These are phyloP conservation scores for Zymoseptoria tritici DNA, from an alignment of 2,329 filamentous ascomycete species.

Conservation along the genomic window DNA sequence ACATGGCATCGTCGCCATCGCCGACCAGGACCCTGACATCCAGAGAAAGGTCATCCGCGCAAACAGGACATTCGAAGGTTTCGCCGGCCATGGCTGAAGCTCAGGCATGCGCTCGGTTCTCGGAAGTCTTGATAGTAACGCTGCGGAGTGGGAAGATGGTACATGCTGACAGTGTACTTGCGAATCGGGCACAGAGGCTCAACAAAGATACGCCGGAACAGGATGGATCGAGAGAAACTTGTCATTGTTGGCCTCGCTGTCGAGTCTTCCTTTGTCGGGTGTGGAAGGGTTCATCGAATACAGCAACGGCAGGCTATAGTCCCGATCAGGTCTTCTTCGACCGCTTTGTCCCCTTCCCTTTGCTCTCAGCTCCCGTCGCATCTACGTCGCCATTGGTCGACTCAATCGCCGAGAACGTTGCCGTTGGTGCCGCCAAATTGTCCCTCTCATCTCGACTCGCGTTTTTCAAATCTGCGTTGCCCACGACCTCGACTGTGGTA, in stretches of 20 bases:
- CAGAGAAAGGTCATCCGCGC: background rate
- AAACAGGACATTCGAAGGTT: background rate
- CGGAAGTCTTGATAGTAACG: background rate
- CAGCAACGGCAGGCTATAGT: background rate
- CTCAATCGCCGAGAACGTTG: slow-evolving; percentile 9
- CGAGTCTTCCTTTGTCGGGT: background rate
- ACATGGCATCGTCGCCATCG: background rate
- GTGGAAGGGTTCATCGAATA: background rate
- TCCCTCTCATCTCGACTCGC: slow-evolving; percentile 35
- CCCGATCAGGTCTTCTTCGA: background rate
- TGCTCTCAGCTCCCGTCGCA: slow-evolving; percentile 16
- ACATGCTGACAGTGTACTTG: background rate
- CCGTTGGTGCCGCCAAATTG: slow-evolving; percentile 17
- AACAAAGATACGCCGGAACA: background rate
- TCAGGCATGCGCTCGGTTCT: background rate
- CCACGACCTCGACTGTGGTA: slow-evolving; percentile 58
- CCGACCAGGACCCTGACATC: background rate
- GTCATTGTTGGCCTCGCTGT: background rate
- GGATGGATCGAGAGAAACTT: background rate
- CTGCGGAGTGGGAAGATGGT: background rate
- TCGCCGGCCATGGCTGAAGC: background rate
- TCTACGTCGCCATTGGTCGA: slow-evolving; percentile 6
- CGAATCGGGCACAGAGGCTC: background rate
- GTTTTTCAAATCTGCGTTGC: slow-evolving; percentile 54
- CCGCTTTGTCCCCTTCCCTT: background rate